Base-by-base conservation (phyloP, 306 rosid genomes). In the Malus sieversii region DNA sequence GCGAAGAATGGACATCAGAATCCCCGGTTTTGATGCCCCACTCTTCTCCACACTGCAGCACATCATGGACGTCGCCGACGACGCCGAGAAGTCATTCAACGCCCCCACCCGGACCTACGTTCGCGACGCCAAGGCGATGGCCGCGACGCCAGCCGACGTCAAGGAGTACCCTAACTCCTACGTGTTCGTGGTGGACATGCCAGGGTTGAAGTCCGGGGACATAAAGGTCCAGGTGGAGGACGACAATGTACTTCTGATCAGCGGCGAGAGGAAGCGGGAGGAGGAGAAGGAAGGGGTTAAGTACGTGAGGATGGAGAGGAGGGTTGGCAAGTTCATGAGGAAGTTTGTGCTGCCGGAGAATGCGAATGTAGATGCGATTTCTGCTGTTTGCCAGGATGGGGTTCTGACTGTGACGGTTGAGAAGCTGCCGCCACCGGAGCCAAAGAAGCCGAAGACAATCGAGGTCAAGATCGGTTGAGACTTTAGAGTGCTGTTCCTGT, bases 161-260 rank as follows among this genome's bases (percentile, higher is more conserved):
- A 95, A 86, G 87, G 98, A 95, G 77, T 74, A 75, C 6, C 89
- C 92, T 0, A 85, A 81, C 30, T 81, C 93, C 0, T 95, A 89
- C 57, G 91, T 70, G 5, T 95, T 95, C 74, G 82, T 92, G 66
- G 82, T 95, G 12, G 98, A 95, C 85, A 86, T 95, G 98, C 98
- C 98, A 0, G 97, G 97, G n/a, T 45, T 90, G 67, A 95, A 92
- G 40, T 91, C 94, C 0, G 97, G 89, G 4, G 97, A 92, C 63
- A 90, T 95, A 12, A 92, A 89, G 90, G 98, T 95, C 58, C 97
- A 89, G 81, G 90, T 95, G 51, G 97, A 95, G 80, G 97, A 92
- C 10, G 97, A 86, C 68, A 95, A 95, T 38, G 90, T 86, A 76
- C 97, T 95, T 20, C 4, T 86, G 53, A 76, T 95, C 25, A 85